Evolutionary conservation across 306 rosid species (phyloP).

Genomic region (Sicyos edulis): DNA sequence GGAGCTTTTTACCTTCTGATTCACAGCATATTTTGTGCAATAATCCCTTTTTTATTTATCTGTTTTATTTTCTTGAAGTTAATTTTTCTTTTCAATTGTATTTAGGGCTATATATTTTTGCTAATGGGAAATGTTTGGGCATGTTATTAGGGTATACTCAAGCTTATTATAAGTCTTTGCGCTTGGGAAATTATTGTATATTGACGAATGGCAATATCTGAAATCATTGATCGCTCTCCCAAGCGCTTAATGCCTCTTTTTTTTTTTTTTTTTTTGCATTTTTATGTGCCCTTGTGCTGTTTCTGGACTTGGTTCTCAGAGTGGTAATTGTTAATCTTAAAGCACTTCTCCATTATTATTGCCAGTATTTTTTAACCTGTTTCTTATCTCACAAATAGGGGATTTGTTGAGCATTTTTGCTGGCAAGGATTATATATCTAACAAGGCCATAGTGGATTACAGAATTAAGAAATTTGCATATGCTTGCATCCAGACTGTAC

Average conservation of each 20-base stretch:
- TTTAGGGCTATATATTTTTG: background rate
- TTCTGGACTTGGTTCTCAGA: background rate
- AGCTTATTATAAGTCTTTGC: background rate
- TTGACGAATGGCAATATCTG: background rate
- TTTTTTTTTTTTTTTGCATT: too few species aligned
- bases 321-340: background rate
- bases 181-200: slow-evolving; percentile 1
- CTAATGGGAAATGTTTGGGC: background rate
- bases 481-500: slow-evolving; percentile 62
- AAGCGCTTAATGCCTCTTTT: background rate
- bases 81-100: background rate
- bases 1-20: too few species aligned
- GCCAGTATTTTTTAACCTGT: slow-evolving; percentile 20
- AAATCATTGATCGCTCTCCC: background rate
- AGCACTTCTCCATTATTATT: background rate
- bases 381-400: slow-evolving; percentile 39
- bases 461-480: slow-evolving; percentile 69
- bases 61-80: slow-evolving; percentile 14
- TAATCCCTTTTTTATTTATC: background rate
- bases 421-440: slow-evolving; percentile 56
- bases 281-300: background rate
- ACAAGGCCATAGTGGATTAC: slow-evolving; percentile 60
- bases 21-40: too few species aligned
- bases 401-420: slow-evolving; percentile 55
- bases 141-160: background rate